Conservation (phyloP, 805 yeast species). For the Kuraishia borneana region DNA sequence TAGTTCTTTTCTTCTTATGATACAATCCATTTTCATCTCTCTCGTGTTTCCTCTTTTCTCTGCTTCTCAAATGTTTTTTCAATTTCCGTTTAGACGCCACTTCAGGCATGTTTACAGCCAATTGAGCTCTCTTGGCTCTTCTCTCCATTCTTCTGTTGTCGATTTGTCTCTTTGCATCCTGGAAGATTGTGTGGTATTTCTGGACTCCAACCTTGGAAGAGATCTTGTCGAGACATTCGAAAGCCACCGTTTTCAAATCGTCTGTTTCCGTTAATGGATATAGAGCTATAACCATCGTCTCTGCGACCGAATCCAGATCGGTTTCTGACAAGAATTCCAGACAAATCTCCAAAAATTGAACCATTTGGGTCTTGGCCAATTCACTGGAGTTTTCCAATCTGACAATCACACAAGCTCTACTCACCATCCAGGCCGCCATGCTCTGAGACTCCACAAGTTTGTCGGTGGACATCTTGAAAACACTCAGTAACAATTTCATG, state of each 20-base stretch:
- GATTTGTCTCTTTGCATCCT: constrained; percentile 53
- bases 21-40: constrained; percentile 73
- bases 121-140: constrained; percentile 60
- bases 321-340: constrained; percentile 25
- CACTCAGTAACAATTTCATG: neutral
- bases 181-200: constrained; percentile 48
- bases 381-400: neutral
- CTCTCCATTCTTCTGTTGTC: constrained; percentile 62
- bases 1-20: constrained; percentile 44
- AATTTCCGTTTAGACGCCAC: constrained; percentile 68
- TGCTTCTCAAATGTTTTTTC: constrained; percentile 61
- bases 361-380: neutral
- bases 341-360: constrained; percentile 20
- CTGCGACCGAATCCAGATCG: constrained; percentile 29
- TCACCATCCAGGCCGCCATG: neutral
- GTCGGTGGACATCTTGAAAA: neutral
- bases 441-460: neutral
- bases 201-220: constrained; percentile 64
- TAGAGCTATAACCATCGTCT: constrained; percentile 43
- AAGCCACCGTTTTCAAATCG: constrained; percentile 36
- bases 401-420: neutral
- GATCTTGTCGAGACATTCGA: constrained; percentile 58
- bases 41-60: constrained; percentile 67
- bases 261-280: constrained; percentile 29
- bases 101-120: constrained; percentile 73